Percentiles rank a stretch among this genome's conserved stretches.
phyloP scores from a whole-genome alignment of 495 filamentous ascomycete genomes.

The Pseudevernia furfuracea region DNA sequence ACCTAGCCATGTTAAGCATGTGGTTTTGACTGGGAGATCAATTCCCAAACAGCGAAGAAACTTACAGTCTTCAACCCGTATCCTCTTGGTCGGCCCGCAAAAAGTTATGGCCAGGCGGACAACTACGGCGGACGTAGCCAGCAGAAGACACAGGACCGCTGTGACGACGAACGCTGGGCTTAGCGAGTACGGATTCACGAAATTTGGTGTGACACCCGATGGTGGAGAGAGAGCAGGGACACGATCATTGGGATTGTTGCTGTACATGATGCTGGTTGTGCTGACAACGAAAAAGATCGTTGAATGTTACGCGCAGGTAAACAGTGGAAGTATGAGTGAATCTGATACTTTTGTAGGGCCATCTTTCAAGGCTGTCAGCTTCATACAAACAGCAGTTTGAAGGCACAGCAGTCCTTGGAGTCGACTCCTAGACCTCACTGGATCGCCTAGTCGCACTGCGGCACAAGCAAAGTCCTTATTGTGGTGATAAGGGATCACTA shows the following conservation, averaged over 20 bases:
- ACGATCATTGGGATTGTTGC: background rate
- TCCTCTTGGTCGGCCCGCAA: background rate
- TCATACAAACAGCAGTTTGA: background rate
- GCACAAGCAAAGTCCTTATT: too few species aligned
- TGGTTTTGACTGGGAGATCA: background rate
- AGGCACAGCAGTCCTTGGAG: background rate
- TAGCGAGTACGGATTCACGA: slow-evolving; percentile 9
- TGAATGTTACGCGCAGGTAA: background rate
- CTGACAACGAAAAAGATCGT: background rate
- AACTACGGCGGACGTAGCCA: slow-evolving; percentile 5
- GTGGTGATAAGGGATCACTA: too few species aligned
- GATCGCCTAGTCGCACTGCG: too few species aligned
- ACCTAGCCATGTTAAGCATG: background rate
- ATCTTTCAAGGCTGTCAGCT: background rate
- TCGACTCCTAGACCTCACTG: too few species aligned
- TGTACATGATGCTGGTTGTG: background rate
- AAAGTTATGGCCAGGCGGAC: slow-evolving; percentile 9
- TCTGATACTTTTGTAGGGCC: background rate
- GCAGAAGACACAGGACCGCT: slow-evolving; percentile 5
- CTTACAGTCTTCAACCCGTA: slow-evolving; percentile 13
- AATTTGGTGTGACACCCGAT: slow-evolving; percentile 4
- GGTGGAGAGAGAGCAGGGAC: slow-evolving; percentile 8
- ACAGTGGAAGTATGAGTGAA: background rate
- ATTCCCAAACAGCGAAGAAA: background rate
- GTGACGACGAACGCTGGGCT: slow-evolving; percentile 11